Base-by-base conservation (phyloP, 2,329 filamentous ascomycete genomes). In the Ilyonectria sp. region DNA sequence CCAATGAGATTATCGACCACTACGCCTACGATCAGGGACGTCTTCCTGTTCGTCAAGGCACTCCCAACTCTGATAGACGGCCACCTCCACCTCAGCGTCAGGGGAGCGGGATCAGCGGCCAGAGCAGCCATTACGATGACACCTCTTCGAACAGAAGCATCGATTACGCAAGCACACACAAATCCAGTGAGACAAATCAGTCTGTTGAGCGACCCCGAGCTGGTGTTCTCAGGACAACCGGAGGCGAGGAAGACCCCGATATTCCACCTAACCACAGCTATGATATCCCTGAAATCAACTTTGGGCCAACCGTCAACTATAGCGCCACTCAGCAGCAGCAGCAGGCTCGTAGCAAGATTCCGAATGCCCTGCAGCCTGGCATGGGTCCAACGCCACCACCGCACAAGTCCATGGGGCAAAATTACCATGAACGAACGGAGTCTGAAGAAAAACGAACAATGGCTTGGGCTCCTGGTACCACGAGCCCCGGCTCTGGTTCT, bases 251-350 rank as follows among this genome's bases (percentile, higher is more conserved):
- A 4, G 81, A 83, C 1, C 75, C 74, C 8, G 74, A 75, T 43
- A 69, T 61, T 31, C 73, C 69, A 46, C 66, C 63, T 47, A 67
- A 66, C 57, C 56, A 78, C 0, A 77, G 83, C 15, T 84, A 88
- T 26, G 86, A 89, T 63, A 90, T 97, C 67, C 93, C 94, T 1
- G 82, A 87, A 5, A 89, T 97, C 69, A 91, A 98, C 79, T 98
- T 98, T 81, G 95, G 95, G 0, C 94, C 92, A 6, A 97, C 95
- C 0, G 83, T 93, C 73, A 91, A 92, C 67, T 92, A 94, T 64
- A 81, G 77, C 37, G 82, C 81, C 13, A 50, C 78, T 19, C 65
- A 80, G 57, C 58, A 35, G 52, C 58, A 43, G 2, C 58, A 35
- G 37, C 58, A 19, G 2, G 72, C 78, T 10, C 77, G 71, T 6